These are phyloP conservation scores for Nitzschia sp. DNA, from an alignment of 108 stramenopile species.

Conservation along the genomic window DNA sequence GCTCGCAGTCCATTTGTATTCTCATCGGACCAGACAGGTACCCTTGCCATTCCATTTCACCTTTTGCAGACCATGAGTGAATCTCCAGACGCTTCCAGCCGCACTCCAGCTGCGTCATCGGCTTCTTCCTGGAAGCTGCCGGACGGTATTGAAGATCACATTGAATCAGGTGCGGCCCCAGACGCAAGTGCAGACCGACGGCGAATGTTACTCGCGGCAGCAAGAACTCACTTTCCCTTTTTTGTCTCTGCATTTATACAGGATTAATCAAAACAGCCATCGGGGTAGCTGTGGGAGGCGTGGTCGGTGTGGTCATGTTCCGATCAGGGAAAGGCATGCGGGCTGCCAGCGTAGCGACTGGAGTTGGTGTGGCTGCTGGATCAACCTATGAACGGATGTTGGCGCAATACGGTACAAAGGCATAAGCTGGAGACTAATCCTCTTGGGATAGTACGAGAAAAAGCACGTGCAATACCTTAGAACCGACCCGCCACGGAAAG, in stretches of 20 bases:
- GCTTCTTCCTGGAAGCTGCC: constrained; percentile 49
- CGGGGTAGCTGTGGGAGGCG: constrained; percentile 50
- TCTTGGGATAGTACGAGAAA: not conserved
- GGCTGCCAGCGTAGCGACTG: constrained; percentile 47
- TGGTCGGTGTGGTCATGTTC: constrained; percentile 48
- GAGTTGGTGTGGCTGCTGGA: constrained; percentile 56
- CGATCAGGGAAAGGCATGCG: constrained; percentile 49
- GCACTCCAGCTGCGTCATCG: constrained; percentile 1
- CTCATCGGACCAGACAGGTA: too few relatives aligned
- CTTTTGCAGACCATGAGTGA: too few relatives aligned
- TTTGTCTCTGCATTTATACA: not conserved
- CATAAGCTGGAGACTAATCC: too few relatives aligned
- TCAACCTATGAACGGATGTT: constrained; percentile 51
- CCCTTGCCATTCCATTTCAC: too few relatives aligned
- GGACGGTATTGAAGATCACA: constrained; percentile 59
- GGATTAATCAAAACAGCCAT: constrained; percentile 39
- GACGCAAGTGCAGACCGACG: not conserved
- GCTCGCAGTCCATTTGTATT: too few relatives aligned
- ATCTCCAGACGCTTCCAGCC: not conserved
- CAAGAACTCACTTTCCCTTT: too few relatives aligned
- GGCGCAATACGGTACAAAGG: constrained; percentile 17
- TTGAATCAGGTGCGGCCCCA: constrained; percentile 45
- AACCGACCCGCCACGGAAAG: too few relatives aligned
- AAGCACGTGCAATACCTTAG: too few relatives aligned
- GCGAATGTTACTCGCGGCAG: not conserved